Percentiles rank a stretch among this genome's conserved stretches.
Conservation (phyloP, 164 flowering plant species). For the Vitis rotundifolia region DNA sequence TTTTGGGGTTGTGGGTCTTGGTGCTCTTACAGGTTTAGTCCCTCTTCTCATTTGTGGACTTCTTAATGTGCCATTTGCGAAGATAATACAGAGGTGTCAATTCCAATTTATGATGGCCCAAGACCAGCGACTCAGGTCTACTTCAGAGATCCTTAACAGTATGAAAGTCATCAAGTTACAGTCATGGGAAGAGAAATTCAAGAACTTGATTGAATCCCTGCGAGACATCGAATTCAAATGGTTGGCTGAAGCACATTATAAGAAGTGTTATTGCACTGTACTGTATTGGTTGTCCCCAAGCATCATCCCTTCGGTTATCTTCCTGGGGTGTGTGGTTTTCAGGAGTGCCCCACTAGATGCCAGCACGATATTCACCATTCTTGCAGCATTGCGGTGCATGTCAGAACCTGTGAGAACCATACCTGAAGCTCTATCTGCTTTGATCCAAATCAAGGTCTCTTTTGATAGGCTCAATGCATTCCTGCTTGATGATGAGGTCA, state of each 20-base stretch:
- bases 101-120: constrained; percentile 60
- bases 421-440: constrained; percentile 63
- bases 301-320: constrained; percentile 63
- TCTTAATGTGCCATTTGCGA: constrained; percentile 76
- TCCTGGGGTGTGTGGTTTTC: constrained; percentile 55
- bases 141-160: constrained; percentile 78
- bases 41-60: constrained; percentile 60
- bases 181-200: constrained; percentile 90
- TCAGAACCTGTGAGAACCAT: constrained; percentile 70
- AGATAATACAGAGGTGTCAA: constrained; percentile 53
- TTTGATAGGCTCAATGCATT: constrained; percentile 61
- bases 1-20: constrained; percentile 55
- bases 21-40: constrained; percentile 62
- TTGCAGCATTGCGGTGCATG: constrained; percentile 64
- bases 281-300: constrained; percentile 86
- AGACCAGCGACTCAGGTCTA: constrained; percentile 66
- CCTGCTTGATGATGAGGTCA: constrained; percentile 70
- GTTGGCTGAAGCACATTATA: constrained; percentile 48
- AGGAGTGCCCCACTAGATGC: constrained; percentile 56
- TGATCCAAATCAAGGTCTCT: constrained; percentile 81
- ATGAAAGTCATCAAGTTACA: constrained; percentile 89
- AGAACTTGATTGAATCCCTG: constrained; percentile 41
- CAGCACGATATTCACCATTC: constrained; percentile 71
- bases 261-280: constrained; percentile 39
- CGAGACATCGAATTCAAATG: constrained; percentile 66